Evolutionary conservation across 345 rosid genomes (phyloP).

Genomic region (Pistacia integerrima): DNA sequence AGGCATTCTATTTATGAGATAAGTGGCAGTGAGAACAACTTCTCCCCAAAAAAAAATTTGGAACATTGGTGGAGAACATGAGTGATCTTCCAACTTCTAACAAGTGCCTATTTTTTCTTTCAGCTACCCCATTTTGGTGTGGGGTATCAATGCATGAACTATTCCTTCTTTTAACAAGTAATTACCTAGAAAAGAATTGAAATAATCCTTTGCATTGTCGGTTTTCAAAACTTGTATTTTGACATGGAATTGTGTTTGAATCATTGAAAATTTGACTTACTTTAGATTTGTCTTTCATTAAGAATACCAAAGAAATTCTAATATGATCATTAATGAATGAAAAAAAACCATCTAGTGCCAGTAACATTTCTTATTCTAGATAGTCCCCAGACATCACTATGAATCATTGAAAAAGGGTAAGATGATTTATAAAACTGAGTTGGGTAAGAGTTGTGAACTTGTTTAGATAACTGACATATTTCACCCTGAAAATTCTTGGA

Average conservation of each 20-base stretch:
- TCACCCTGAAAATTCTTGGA: too few relatives aligned
- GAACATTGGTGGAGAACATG: neutral
- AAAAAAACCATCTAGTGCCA: neutral
- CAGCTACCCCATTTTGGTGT: neutral
- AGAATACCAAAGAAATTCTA: neutral
- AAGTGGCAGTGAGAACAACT: neutral
- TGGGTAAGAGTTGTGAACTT: too few relatives aligned
- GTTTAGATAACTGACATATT: too few relatives aligned
- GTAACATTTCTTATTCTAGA: neutral
- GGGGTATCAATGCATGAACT: neutral
- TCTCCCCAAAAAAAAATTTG: neutral
- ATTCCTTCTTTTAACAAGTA: neutral
- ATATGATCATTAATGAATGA: neutral
- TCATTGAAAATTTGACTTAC: neutral
- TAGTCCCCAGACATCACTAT: too few relatives aligned
- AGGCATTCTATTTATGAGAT: neutral
- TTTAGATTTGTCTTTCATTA: neutral
- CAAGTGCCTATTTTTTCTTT: neutral
- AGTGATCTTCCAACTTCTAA: neutral
- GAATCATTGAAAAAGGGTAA: too few relatives aligned
- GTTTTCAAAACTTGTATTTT: neutral
- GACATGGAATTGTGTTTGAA: neutral
- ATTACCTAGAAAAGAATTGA: neutral
- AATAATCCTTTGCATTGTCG: neutral
- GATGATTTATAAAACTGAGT: too few relatives aligned